These are phyloP conservation scores for Discostella pseudostelligera DNA, from an alignment of 108 stramenopile species.

Conservation along the genomic window DNA sequence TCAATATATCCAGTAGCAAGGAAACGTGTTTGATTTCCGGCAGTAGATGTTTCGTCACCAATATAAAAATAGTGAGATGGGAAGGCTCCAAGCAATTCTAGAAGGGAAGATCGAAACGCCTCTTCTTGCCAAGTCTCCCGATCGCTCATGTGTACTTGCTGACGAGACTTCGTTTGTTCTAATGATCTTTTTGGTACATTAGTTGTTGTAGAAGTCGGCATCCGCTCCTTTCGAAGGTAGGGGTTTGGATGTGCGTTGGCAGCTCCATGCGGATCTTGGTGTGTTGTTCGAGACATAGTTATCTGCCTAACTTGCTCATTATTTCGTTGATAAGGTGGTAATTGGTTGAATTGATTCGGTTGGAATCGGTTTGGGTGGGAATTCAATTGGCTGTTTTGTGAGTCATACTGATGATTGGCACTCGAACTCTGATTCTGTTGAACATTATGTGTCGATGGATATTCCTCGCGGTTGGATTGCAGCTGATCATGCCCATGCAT, in stretches of 20 bases:
- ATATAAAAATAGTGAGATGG: slow-evolving; percentile 12
- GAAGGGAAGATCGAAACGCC: slow-evolving; percentile 31
- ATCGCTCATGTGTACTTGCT: slow-evolving; percentile 8
- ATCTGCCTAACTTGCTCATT: background rate
- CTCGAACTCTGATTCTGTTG: no score
- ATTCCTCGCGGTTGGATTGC: background rate
- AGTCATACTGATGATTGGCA: no score
- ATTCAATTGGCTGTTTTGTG: no score
- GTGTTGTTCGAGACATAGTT: background rate
- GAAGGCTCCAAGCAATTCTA: slow-evolving; percentile 26
- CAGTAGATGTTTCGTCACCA: background rate
- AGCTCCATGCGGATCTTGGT: background rate
- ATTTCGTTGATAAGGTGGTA: background rate
- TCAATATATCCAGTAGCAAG: background rate
- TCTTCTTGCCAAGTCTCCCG: slow-evolving; percentile 36
- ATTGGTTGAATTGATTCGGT: background rate
- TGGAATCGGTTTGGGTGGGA: background rate
- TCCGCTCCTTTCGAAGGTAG: slow-evolving; percentile 1
- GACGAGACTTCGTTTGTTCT: background rate
- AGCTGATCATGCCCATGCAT: slow-evolving; percentile 1
- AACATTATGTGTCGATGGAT: background rate
- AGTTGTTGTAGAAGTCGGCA: background rate
- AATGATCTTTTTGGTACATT: background rate
- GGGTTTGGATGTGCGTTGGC: background rate
- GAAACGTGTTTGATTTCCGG: background rate